These are phyloP conservation scores for Blastobotrys illinoisensis DNA, from an alignment of 1,139 yeast genomes.

Conservation along the genomic window DNA sequence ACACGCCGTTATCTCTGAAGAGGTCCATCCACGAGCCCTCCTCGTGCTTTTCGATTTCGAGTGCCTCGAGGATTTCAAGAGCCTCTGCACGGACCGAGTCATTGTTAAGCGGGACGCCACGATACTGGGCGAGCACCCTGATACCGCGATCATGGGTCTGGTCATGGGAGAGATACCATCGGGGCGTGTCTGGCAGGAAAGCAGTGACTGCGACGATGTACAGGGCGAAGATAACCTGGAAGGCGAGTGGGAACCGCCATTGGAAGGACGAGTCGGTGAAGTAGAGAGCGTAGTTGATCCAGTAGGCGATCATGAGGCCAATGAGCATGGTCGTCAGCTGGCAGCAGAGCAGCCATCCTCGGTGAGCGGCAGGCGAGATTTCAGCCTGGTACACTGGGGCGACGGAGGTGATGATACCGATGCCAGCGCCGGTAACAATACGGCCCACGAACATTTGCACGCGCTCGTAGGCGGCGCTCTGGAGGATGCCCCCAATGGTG, in stretches of 20 bases:
- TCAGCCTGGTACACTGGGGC: slow-evolving; percentile 21
- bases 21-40: slow-evolving; percentile 1
- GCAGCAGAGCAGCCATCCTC: slow-evolving; percentile 12
- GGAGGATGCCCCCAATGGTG: slow-evolving; percentile 40
- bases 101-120: slow-evolving; percentile 1
- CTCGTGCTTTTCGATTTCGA: slow-evolving; percentile 1
- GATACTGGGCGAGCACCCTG: neutral
- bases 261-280: slow-evolving; percentile 37
- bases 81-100: neutral
- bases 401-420: slow-evolving; percentile 17
- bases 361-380: slow-evolving; percentile 15
- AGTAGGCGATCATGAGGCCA: slow-evolving; percentile 66
- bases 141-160: neutral
- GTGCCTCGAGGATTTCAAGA: neutral
- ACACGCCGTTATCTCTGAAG: neutral
- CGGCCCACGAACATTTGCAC: slow-evolving; percentile 71
- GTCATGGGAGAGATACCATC: slow-evolving; percentile 37
- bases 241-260: slow-evolving; percentile 45
- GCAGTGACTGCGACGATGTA: slow-evolving; percentile 22
- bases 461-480: slow-evolving; percentile 66
- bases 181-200: slow-evolving; percentile 57
- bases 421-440: slow-evolving; percentile 55
- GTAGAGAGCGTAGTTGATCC: slow-evolving; percentile 69
- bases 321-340: slow-evolving; percentile 39
- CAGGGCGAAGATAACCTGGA: slow-evolving; percentile 21